Evolutionary conservation across 2,329 filamentous ascomycete species (phyloP).

Genomic region (Fusarium buxicola): DNA sequence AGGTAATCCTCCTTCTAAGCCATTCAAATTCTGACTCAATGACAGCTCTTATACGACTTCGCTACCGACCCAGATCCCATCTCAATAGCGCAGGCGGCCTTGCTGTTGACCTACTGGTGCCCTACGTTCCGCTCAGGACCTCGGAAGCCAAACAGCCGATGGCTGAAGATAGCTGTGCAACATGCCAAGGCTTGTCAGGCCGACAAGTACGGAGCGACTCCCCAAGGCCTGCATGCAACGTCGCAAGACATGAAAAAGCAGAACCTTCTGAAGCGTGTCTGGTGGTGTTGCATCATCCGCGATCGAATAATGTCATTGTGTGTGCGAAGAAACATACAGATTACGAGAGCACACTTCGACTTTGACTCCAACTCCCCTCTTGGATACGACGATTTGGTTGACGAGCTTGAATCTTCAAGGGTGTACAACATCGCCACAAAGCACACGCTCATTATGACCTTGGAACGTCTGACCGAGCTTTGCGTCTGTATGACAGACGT

Average conservation of each 20-base stretch:
- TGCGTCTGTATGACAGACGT: constrained; percentile 34
- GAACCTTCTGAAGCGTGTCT: constrained; percentile 28
- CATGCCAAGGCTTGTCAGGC: constrained; percentile 30
- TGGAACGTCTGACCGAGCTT: constrained; percentile 29
- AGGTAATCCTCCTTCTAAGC: neutral
- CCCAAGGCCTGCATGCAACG: neutral
- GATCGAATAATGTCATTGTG: constrained; percentile 36
- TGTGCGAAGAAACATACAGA: constrained; percentile 36
- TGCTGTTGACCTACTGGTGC: constrained; percentile 37
- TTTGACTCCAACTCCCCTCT: constrained; percentile 21
- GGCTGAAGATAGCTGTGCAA: constrained; percentile 31
- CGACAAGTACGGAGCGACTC: constrained; percentile 11
- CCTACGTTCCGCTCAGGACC: constrained; percentile 31
- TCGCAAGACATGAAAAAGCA: constrained; percentile 21
- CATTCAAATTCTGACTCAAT: neutral
- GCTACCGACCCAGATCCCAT: constrained; percentile 34
- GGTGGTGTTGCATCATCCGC: constrained; percentile 40
- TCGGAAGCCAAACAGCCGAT: constrained; percentile 29
- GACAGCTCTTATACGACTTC: constrained; percentile 35
- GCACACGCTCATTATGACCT: constrained; percentile 30
- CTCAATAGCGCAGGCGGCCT: constrained; percentile 32
- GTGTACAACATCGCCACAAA: constrained; percentile 35
- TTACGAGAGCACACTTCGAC: constrained; percentile 28
- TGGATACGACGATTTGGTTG: constrained; percentile 30
- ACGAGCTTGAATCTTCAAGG: constrained; percentile 32